Percentiles rank a stretch among this genome's conserved stretches.
These are phyloP conservation scores for Penicillium capsulatum DNA, from an alignment of 2,329 filamentous ascomycete genomes.

Conservation along the genomic window DNA sequence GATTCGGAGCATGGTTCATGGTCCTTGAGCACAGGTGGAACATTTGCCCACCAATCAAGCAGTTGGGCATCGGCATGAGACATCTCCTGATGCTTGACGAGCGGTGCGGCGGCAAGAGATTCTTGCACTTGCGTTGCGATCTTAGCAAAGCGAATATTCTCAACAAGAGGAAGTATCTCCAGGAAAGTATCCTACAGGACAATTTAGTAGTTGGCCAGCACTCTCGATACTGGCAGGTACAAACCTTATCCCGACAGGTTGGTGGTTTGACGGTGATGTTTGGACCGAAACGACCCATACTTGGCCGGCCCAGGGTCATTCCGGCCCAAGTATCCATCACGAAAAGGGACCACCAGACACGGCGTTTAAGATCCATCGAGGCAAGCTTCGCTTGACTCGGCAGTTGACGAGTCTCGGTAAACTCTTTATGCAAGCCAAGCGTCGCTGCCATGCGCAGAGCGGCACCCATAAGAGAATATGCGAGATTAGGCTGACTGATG, in stretches of 20 bases:
- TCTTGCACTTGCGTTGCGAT: slow-evolving; percentile 76
- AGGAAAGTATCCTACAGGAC: slow-evolving; percentile 52
- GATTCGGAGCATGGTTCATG: slow-evolving; percentile 66
- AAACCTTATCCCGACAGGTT: slow-evolving; percentile 45
- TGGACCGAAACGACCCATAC: slow-evolving; percentile 62
- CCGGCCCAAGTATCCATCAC: slow-evolving; percentile 71
- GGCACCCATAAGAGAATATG: slow-evolving; percentile 67
- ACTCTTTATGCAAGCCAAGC: slow-evolving; percentile 66
- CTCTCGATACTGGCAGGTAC: neutral
- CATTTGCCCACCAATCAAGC: slow-evolving; percentile 65
- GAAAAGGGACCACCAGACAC: slow-evolving; percentile 72
- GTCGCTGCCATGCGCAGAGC: slow-evolving; percentile 71
- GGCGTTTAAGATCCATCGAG: slow-evolving; percentile 58
- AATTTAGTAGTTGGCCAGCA: slow-evolving; percentile 7
- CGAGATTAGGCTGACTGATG: slow-evolving; percentile 71
- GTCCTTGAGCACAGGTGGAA: slow-evolving; percentile 62
- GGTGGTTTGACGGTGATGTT: slow-evolving; percentile 64
- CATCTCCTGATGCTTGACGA: slow-evolving; percentile 64
- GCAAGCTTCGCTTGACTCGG: slow-evolving; percentile 46
- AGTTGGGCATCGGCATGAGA: slow-evolving; percentile 64
- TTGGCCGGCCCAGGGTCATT: slow-evolving; percentile 66
- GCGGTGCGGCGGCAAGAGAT: slow-evolving; percentile 63
- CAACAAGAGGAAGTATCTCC: slow-evolving; percentile 65
- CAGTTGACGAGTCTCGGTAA: slow-evolving; percentile 43
- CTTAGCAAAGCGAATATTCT: slow-evolving; percentile 75